A percentile compares a stretch with the other conserved stretches of the same genome.
Conservation (phyloP, 345 rosid species). For the Excoecaria cochinchinensis region DNA sequence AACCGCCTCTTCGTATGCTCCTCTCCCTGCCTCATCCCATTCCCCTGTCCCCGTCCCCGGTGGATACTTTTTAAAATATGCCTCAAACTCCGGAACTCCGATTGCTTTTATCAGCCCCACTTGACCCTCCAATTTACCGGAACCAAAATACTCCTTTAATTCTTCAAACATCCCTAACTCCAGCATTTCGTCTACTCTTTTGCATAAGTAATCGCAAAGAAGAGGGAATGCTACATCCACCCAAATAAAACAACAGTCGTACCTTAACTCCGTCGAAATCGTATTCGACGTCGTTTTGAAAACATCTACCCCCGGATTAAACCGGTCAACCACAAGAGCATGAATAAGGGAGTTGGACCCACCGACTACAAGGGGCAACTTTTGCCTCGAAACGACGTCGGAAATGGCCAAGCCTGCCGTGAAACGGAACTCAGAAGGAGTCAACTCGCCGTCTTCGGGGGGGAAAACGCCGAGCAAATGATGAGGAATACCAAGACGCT, state of each 20-base stretch:
- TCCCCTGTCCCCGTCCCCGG: conserved; percentile 21
- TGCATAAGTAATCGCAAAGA: conserved; percentile 56
- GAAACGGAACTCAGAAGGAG: conserved; percentile 54
- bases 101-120: conserved; percentile 73
- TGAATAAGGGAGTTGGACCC: conserved; percentile 88
- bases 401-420: conserved; percentile 41
- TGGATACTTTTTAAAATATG: conserved; percentile 50
- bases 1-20: conserved; percentile 64
- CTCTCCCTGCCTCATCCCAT: conserved; percentile 34
- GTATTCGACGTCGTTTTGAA: conserved; percentile 37
- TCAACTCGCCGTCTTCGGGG: conserved; percentile 48
- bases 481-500: conserved; percentile 68
- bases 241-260: conserved; percentile 80
- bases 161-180: conserved; percentile 86
- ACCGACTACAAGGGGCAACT: conserved; percentile 71
- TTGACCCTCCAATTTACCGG: conserved; percentile 23
- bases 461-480: conserved; percentile 62
- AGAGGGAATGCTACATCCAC: conserved; percentile 67
- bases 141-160: conserved; percentile 46
- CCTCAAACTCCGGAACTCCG: conserved; percentile 85
- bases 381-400: conserved; percentile 41
- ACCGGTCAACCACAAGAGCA: conserved; percentile 59
- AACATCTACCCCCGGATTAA: conserved; percentile 50
- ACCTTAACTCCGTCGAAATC: conserved; percentile 49
- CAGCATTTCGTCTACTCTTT: conserved; percentile 89